Evolutionary conservation across 2,329 filamentous ascomycete genomes (phyloP).

Genomic region (Huntiella savannae): DNA sequence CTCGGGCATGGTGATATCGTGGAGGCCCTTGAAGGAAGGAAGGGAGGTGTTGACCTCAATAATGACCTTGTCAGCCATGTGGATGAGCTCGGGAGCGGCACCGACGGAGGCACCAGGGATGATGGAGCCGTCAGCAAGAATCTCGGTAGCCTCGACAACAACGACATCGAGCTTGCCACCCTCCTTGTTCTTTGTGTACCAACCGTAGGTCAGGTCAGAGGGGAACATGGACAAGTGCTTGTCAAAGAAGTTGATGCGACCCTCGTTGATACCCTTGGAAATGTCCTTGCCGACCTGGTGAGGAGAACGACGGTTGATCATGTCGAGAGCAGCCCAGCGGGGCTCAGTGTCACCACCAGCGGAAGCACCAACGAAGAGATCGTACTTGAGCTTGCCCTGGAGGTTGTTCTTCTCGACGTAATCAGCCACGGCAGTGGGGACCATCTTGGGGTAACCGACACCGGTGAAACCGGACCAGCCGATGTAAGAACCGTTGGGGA

Average conservation of each 20-base stretch:
- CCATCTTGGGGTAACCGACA: slow-evolving; percentile 60
- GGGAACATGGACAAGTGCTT: slow-evolving; percentile 92
- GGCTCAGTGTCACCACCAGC: slow-evolving; percentile 83
- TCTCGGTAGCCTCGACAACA: slow-evolving; percentile 70
- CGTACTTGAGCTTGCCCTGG: slow-evolving; percentile 70
- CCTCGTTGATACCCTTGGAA: slow-evolving; percentile 75
- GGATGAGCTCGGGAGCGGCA: slow-evolving; percentile 66
- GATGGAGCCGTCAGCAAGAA: slow-evolving; percentile 75
- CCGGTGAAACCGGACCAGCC: slow-evolving; percentile 87
- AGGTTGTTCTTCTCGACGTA: slow-evolving; percentile 76
- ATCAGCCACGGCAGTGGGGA: slow-evolving; percentile 68
- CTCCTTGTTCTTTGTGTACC: slow-evolving; percentile 63
- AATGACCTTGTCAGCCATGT: slow-evolving; percentile 85
- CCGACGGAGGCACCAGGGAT: slow-evolving; percentile 74
- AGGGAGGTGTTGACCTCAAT: slow-evolving; percentile 81
- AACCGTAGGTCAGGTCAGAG: slow-evolving; percentile 61
- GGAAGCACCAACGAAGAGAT: slow-evolving; percentile 75
- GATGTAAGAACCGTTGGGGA: slow-evolving; percentile 70
- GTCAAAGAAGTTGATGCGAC: slow-evolving; percentile 79
- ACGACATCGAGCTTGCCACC: slow-evolving; percentile 62
- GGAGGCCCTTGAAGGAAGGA: slow-evolving; percentile 69
- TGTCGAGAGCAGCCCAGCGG: slow-evolving; percentile 72
- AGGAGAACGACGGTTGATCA: slow-evolving; percentile 71
- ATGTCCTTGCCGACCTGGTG: slow-evolving; percentile 87
- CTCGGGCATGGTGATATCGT: slow-evolving; percentile 83